Percentiles rank a stretch among this genome's conserved stretches.
Conservation (phyloP, 192 early-diverging fungal species). For the Helicostylum pulchrum region DNA sequence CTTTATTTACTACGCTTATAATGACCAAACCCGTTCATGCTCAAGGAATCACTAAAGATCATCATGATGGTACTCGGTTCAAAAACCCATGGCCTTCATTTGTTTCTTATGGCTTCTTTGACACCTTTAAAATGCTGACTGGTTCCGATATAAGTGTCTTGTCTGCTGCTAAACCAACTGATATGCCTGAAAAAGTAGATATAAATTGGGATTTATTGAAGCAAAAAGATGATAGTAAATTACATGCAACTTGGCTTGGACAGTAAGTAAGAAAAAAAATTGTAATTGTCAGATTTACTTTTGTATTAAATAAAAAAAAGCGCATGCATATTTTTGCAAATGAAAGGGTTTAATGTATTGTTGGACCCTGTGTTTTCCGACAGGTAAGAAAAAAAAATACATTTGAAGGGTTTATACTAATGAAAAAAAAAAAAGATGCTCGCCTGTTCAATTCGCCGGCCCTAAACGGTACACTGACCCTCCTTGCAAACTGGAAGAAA, state of each 20-base stretch:
- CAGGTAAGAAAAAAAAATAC: not conserved
- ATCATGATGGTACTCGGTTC: not conserved
- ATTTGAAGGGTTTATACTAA: not conserved
- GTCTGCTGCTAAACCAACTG: not conserved
- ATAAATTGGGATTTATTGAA: not conserved
- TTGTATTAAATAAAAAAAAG: conserved; percentile 18
- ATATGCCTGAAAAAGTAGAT: not conserved
- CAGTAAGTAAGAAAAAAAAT: not conserved
- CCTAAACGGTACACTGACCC: conserved; percentile 65
- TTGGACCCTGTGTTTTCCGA: conserved; percentile 75
- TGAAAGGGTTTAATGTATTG: conserved; percentile 65
- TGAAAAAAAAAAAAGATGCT: conserved; percentile 47
- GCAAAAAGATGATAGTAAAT: not conserved
- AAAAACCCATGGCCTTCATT: not conserved
- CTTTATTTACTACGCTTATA: no score
- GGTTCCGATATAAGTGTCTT: not conserved
- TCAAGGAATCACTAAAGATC: not conserved
- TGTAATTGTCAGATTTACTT: not conserved
- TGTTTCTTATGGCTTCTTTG: not conserved
- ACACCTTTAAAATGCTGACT: not conserved
- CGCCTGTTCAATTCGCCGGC: conserved; percentile 63
- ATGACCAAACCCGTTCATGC: not conserved
- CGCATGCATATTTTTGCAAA: conserved; percentile 63
- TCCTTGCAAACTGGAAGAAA: conserved; percentile 60
- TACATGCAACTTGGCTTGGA: not conserved